Conservation (phyloP, 768 basidiomycete genomes). For the Mycena galericulata region DNA sequence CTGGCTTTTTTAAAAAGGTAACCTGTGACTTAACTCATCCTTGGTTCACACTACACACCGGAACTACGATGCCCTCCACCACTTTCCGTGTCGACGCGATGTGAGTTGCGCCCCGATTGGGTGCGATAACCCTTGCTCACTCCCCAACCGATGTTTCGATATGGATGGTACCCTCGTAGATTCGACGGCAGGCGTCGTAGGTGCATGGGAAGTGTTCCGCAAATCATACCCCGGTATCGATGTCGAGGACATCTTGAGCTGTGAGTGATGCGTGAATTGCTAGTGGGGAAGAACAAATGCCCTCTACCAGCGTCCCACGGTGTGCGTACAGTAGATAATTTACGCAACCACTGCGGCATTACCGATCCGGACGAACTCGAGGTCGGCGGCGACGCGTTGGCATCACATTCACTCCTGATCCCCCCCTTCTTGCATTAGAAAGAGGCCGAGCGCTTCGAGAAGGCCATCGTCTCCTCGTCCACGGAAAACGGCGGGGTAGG, state of each 20-base stretch:
- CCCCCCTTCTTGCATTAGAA: constrained; percentile 50
- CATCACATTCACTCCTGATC: constrained; percentile 18
- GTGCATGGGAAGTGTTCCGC: constrained; percentile 86
- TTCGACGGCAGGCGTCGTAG: constrained; percentile 84
- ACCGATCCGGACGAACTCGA: constrained; percentile 75
- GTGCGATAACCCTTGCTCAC: background rate
- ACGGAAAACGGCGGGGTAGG: constrained; percentile 65
- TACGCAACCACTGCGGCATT: constrained; percentile 77
- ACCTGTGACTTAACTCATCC: too few relatives aligned
- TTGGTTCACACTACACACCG: too few relatives aligned
- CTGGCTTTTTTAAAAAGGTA: too few relatives aligned
- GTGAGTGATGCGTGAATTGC: constrained; percentile 52
- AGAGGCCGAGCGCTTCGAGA: constrained; percentile 84
- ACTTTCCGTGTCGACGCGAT: constrained; percentile 56
- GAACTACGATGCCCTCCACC: constrained; percentile 48
- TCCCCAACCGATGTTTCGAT: constrained; percentile 60
- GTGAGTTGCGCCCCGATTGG: constrained; percentile 43
- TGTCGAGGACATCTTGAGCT: constrained; percentile 69
- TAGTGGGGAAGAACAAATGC: background rate
- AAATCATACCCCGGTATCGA: constrained; percentile 76
- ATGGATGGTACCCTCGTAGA: constrained; percentile 90
- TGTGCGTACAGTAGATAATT: constrained; percentile 85
- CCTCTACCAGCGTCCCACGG: constrained; percentile 75
- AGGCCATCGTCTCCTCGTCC: constrained; percentile 77
- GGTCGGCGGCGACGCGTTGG: constrained; percentile 52